Conservation (phyloP, 177 flowering plant species). For the Vitis hybrid region DNA sequence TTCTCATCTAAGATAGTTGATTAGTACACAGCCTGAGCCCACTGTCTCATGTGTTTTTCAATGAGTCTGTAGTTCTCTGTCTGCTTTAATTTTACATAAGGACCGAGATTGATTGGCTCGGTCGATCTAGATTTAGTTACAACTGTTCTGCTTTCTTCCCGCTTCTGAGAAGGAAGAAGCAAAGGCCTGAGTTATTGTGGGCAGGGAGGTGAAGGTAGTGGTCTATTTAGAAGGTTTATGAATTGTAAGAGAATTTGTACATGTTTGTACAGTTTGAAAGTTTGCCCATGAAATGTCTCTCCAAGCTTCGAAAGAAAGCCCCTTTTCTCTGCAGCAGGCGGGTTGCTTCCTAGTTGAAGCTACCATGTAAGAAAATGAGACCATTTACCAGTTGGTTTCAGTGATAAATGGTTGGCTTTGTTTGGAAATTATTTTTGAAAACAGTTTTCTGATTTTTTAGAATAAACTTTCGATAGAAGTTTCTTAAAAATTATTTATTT, state of each 20-base stretch:
- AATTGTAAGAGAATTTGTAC: constrained; percentile 35
- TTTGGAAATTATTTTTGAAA: too few species aligned
- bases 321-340: background rate
- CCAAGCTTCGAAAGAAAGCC: background rate
- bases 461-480: too few species aligned
- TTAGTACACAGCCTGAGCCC: background rate
- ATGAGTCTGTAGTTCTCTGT: constrained; percentile 1
- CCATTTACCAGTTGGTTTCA: too few species aligned
- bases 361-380: too few species aligned
- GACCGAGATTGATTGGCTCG: constrained; percentile 7
- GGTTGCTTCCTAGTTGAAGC: too few species aligned
- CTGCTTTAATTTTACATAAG: constrained; percentile 4
- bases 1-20: constrained; percentile 55
- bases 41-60: background rate
- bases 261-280: constrained; percentile 35
- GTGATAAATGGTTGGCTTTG: too few species aligned
- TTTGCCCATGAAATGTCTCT: background rate
- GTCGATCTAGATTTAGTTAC: constrained; percentile 7
- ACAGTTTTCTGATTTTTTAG: too few species aligned
- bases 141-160: constrained; percentile 21
- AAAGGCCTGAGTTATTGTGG: constrained; percentile 19
- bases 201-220: constrained; percentile 33
- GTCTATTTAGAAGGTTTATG: constrained; percentile 5
- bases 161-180: constrained; percentile 25
- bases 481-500: too few species aligned